Conservation (phyloP, 108 stramenopile genomes). For the Cyclotella choctawhatcheeana region DNA sequence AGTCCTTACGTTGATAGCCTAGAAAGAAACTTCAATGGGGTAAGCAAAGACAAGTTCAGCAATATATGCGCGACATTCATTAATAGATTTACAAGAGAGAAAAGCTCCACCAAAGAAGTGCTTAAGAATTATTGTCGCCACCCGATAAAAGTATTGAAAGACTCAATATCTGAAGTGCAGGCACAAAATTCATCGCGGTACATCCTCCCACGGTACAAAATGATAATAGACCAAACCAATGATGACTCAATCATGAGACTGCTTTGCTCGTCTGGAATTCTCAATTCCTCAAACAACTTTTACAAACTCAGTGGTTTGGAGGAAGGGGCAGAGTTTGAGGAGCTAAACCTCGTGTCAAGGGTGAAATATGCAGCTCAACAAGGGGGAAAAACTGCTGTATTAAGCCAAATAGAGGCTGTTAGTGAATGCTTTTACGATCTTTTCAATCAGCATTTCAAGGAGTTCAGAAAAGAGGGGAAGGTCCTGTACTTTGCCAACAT, state of each 20-base stretch:
- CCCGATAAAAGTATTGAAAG: constrained; percentile 26
- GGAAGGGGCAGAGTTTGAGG: constrained; percentile 32
- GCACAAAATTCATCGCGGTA: constrained; percentile 8
- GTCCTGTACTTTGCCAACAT: constrained; percentile 42
- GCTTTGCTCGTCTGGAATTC: constrained; percentile 24
- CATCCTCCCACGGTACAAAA: constrained; percentile 35
- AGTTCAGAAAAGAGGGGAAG: constrained; percentile 26
- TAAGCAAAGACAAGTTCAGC: constrained; percentile 13
- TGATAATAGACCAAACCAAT: constrained; percentile 39
- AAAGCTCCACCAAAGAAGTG: not conserved
- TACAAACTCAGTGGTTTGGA: constrained; percentile 27
- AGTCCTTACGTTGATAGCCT: constrained; percentile 93
- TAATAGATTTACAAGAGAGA: not conserved
- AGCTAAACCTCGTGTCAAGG: constrained; percentile 28
- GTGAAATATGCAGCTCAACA: constrained; percentile 45
- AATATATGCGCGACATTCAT: constrained; percentile 24
- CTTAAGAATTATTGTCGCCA: constrained; percentile 18
- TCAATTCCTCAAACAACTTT: constrained; percentile 18
- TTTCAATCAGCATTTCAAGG: constrained; percentile 50
- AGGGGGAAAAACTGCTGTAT: constrained; percentile 35
- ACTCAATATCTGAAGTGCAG: constrained; percentile 27
- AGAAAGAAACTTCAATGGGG: constrained; percentile 35
- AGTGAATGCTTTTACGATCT: constrained; percentile 55
- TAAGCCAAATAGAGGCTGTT: constrained; percentile 36
- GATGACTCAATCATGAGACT: constrained; percentile 41